Evolutionary conservation across 768 basidiomycete species (phyloP).

Genomic region (Collybia sp.): DNA sequence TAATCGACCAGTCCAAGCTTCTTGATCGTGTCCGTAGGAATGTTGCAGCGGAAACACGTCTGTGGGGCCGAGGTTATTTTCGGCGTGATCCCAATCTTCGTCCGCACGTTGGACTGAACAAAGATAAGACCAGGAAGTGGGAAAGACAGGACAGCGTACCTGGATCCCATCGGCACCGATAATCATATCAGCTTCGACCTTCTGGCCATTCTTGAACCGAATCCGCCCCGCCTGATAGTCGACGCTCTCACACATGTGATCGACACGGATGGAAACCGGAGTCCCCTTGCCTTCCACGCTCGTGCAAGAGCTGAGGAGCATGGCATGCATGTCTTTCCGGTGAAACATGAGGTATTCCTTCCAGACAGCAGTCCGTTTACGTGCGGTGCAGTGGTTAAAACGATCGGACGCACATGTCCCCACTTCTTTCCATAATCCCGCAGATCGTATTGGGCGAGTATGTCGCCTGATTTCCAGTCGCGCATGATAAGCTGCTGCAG

Average conservation of each 20-base stretch:
- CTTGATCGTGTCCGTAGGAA: slow-evolving; percentile 20
- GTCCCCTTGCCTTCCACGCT: slow-evolving; percentile 18
- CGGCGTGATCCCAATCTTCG: slow-evolving; percentile 14
- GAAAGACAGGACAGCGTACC: neutral
- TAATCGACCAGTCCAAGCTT: slow-evolving; percentile 22
- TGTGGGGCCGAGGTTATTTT: slow-evolving; percentile 24
- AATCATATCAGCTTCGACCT: neutral
- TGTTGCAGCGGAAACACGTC: slow-evolving; percentile 28
- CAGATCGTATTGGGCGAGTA: slow-evolving; percentile 24
- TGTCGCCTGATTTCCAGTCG: slow-evolving; percentile 26
- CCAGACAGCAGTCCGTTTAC: neutral
- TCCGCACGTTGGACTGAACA: neutral
- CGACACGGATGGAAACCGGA: slow-evolving; percentile 18
- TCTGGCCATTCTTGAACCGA: neutral
- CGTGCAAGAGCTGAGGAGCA: slow-evolving; percentile 20
- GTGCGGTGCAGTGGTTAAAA: neutral
- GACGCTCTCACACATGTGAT: slow-evolving; percentile 20
- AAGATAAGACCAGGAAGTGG: too few relatives aligned
- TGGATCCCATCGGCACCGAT: neutral
- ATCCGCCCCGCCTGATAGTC: slow-evolving; percentile 4
- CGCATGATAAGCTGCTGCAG: slow-evolving; percentile 28
- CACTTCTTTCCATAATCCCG: slow-evolving; percentile 23
- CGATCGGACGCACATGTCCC: slow-evolving; percentile 12
- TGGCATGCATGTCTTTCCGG: slow-evolving; percentile 26
- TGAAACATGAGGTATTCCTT: slow-evolving; percentile 24